These are phyloP conservation scores for Macrotyloma uniflorum DNA, from an alignment of 306 rosid species.

Conservation along the genomic window DNA sequence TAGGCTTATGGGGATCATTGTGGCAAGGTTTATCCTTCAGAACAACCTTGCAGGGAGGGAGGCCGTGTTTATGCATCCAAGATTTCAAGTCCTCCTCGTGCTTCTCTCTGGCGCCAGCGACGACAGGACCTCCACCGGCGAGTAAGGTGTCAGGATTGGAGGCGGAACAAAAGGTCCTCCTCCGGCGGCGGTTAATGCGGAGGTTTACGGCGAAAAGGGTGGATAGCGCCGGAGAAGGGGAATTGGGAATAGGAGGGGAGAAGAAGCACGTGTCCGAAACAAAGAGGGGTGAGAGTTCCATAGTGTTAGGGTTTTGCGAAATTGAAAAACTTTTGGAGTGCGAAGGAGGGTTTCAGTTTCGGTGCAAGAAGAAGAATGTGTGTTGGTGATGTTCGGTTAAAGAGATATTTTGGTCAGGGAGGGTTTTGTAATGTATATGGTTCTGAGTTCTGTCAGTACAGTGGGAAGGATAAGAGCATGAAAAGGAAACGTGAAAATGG, in stretches of 20 bases:
- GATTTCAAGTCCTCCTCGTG: slow-evolving; percentile 70
- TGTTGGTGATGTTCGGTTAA: slow-evolving; percentile 12
- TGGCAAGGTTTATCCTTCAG: slow-evolving; percentile 69
- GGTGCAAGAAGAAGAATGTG: neutral
- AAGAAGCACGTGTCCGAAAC: slow-evolving; percentile 48
- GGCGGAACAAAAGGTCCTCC: slow-evolving; percentile 52
- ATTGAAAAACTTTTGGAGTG: neutral
- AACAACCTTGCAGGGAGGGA: slow-evolving; percentile 86
- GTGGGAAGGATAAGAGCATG: slow-evolving; percentile 39
- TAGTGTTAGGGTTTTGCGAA: slow-evolving; percentile 46
- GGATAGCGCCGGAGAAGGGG: slow-evolving; percentile 27
- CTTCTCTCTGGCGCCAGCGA: slow-evolving; percentile 40
- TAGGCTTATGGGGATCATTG: slow-evolving; percentile 60
- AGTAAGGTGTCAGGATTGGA: slow-evolving; percentile 78
- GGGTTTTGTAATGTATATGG: neutral
- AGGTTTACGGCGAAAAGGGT: slow-evolving; percentile 35
- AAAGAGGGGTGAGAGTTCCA: slow-evolving; percentile 58
- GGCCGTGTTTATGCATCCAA: slow-evolving; percentile 92
- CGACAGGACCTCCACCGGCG: slow-evolving; percentile 51
- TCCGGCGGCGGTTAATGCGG: slow-evolving; percentile 19
- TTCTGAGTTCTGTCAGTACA: neutral
- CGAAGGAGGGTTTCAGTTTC: neutral
- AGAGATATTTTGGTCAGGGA: slow-evolving; percentile 22
- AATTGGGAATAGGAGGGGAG: slow-evolving; percentile 48
- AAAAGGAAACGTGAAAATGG: neutral